Conservation (phyloP, 768 basidiomycete species). For the Calocera viscosa region DNA sequence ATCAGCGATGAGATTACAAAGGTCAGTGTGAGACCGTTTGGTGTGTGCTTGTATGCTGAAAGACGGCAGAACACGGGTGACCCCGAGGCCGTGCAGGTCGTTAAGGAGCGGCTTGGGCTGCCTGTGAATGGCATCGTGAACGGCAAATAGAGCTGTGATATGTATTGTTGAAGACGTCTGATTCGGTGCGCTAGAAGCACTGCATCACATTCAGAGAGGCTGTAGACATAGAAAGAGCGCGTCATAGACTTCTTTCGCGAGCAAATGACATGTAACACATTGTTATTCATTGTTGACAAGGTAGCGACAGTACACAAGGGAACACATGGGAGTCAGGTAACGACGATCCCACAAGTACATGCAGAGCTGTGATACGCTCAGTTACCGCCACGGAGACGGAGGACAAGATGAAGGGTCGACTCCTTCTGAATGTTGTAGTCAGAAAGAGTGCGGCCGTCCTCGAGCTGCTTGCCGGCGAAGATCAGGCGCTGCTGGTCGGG, state of each 20-base stretch:
- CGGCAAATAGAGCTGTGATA: not conserved
- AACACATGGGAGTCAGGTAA: not conserved
- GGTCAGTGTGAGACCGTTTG: conserved; percentile 28
- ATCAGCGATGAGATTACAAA: conserved; percentile 87
- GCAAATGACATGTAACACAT: too few species aligned
- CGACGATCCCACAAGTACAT: not conserved
- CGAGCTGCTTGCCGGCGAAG: conserved; percentile 39
- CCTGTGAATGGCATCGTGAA: conserved; percentile 6
- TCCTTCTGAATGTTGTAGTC: conserved; percentile 51
- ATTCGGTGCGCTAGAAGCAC: too few species aligned
- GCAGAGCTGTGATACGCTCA: not conserved
- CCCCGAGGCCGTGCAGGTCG: conserved; percentile 41
- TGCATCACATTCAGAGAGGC: too few species aligned
- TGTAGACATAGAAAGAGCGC: too few species aligned
- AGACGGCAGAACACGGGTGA: conserved; percentile 54
- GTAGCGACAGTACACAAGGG: not conserved
- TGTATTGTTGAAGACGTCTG: too few species aligned
- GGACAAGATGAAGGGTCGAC: conserved; percentile 36
- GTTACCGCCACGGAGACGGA: conserved; percentile 6
- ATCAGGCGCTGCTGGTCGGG: conserved; percentile 27
- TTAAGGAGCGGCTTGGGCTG: conserved; percentile 35
- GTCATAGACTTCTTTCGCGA: too few species aligned
- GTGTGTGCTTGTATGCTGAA: not conserved
- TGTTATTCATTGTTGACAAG: not conserved
- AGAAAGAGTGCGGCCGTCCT: conserved; percentile 38